phyloP scores from a whole-genome alignment of 192 early-diverging fungal genomes.

The Jimgerdemannia flammicorona region DNA sequence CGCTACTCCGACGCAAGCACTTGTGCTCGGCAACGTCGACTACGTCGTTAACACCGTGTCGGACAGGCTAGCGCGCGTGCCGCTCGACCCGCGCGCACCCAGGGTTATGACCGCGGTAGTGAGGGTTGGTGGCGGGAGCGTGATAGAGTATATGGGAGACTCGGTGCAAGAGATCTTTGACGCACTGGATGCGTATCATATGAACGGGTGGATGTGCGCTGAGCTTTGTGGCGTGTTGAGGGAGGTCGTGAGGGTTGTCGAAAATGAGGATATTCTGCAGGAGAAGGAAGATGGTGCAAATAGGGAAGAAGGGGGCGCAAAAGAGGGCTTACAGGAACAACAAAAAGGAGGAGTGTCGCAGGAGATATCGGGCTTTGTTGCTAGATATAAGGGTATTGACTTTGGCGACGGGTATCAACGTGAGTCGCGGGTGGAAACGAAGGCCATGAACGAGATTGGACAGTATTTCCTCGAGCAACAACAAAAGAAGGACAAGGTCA shows the following conservation, averaged over 20 bases:
- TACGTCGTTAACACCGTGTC: slow-evolving; percentile 50
- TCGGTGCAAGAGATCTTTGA: slow-evolving; percentile 54
- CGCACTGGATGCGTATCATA: slow-evolving; percentile 46
- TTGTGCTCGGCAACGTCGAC: slow-evolving; percentile 46
- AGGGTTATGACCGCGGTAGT: slow-evolving; percentile 47
- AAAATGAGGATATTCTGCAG: slow-evolving; percentile 8
- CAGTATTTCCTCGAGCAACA: slow-evolving; percentile 34
- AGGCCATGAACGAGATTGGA: slow-evolving; percentile 38
- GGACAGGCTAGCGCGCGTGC: slow-evolving; percentile 26
- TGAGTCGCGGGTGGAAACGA: background rate
- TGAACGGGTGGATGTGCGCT: slow-evolving; percentile 35
- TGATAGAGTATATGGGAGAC: slow-evolving; percentile 45
- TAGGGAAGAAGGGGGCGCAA: slow-evolving; percentile 12
- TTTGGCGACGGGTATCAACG: background rate
- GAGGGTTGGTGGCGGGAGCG: slow-evolving; percentile 35
- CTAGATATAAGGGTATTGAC: background rate
- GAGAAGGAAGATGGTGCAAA: slow-evolving; percentile 1
- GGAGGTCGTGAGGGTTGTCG: slow-evolving; percentile 14
- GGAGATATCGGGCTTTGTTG: slow-evolving; percentile 20
- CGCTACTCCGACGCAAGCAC: slow-evolving; percentile 17
- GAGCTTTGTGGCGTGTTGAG: slow-evolving; percentile 26
- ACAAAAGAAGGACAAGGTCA: slow-evolving; percentile 16
- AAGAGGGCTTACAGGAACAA: slow-evolving; percentile 8
- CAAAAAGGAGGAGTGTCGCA: slow-evolving; percentile 15
- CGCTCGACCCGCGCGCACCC: slow-evolving; percentile 40